Evolutionary conservation across 192 early-diverging fungal genomes (phyloP).

Genomic region (Backusella luteola): DNA sequence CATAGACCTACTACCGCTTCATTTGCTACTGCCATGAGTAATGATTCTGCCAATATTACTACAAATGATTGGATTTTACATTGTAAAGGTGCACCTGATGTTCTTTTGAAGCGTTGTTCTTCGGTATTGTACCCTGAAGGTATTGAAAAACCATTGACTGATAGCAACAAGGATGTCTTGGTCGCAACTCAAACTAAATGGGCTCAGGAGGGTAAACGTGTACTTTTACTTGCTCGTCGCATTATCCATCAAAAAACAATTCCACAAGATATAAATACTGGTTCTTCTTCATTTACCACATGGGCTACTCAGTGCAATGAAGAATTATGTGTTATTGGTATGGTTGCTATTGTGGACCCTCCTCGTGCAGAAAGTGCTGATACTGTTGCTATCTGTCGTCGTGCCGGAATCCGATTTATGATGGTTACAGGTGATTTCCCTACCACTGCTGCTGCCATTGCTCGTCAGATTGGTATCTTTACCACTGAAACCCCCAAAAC

Average conservation of each 20-base stretch:
- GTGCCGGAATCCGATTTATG: conserved; percentile 74
- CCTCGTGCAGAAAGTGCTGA: conserved; percentile 72
- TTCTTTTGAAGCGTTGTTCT: conserved; percentile 55
- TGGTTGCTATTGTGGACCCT: conserved; percentile 84
- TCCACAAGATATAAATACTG: neutral
- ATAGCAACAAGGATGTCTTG: conserved; percentile 33
- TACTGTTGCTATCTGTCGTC: conserved; percentile 58
- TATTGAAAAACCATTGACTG: conserved; percentile 42
- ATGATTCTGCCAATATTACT: conserved; percentile 4
- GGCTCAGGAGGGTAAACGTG: conserved; percentile 59
- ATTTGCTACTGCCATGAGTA: conserved; percentile 8
- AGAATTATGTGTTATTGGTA: conserved; percentile 66
- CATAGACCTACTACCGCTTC: conserved; percentile 19
- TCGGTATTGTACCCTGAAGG: conserved; percentile 38
- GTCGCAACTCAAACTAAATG: conserved; percentile 47
- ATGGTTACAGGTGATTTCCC: conserved; percentile 90
- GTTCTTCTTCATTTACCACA: conserved; percentile 17
- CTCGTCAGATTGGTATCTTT: conserved; percentile 76
- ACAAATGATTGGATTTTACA: conserved; percentile 47
- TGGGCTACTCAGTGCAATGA: conserved; percentile 38
- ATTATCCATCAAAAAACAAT: neutral
- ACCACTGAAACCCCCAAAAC: conserved; percentile 31
- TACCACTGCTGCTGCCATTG: conserved; percentile 79
- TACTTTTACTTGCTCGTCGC: conserved; percentile 41
- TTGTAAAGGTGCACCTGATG: conserved; percentile 83